phyloP scores from a whole-genome alignment of 768 basidiomycete species.

The Tricholoma furcatifolium region DNA sequence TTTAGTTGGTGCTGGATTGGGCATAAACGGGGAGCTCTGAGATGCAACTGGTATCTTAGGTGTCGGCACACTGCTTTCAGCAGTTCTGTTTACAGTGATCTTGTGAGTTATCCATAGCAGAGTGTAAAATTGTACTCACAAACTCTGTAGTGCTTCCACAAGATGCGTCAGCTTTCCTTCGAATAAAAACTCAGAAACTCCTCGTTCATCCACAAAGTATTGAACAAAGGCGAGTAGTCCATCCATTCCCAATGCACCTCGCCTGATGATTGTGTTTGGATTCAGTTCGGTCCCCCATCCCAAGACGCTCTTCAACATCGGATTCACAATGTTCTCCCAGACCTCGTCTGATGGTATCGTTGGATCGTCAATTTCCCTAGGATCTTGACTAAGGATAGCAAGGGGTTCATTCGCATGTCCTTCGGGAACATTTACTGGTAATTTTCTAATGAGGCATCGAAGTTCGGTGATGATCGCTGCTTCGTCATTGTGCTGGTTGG shows the following conservation, averaged over 20 bases:
- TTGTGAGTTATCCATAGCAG: background rate
- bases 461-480: too few species aligned
- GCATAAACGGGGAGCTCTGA: too few species aligned
- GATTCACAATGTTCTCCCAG: conserved; percentile 20
- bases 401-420: conserved; percentile 6
- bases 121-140: conserved; percentile 3
- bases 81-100: conserved; percentile 1
- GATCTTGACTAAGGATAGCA: conserved; percentile 11
- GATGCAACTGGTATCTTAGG: too few species aligned
- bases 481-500: too few species aligned
- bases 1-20: too few species aligned
- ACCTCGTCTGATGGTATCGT: conserved; percentile 11
- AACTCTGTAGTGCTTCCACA: background rate
- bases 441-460: too few species aligned
- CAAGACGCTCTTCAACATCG: conserved; percentile 15
- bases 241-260: too few species aligned
- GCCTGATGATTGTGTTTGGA: too few species aligned
- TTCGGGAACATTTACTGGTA: too few species aligned
- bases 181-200: background rate
- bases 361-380: conserved; percentile 6
- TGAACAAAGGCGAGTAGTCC: too few species aligned
- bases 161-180: conserved; percentile 6
- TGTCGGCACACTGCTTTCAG: too few species aligned
- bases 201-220: background rate
- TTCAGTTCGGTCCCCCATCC: conserved; percentile 17